A percentile compares a stretch with the other conserved stretches of the same genome.
phyloP scores from a whole-genome alignment of 495 filamentous ascomycete species.

The Chaetomidium leptoderma region DNA sequence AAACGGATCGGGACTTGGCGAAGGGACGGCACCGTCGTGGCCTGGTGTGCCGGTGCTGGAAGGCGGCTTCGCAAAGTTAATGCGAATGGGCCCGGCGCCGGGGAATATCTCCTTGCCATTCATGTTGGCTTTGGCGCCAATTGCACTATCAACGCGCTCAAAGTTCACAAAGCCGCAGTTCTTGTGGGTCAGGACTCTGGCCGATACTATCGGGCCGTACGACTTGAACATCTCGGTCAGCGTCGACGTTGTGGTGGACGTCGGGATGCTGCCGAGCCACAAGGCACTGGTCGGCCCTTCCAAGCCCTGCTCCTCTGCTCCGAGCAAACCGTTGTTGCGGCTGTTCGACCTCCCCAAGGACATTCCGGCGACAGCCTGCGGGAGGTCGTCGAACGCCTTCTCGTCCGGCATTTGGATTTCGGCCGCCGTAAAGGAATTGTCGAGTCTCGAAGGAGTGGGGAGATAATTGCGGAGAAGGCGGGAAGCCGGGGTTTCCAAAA shows the following conservation, averaged over 20 bases:
- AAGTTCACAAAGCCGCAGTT: constrained; percentile 99
- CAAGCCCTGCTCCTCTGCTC: constrained; percentile 68
- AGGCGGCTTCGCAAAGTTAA: constrained; percentile 95
- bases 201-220: constrained; percentile 87
- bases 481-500: constrained; percentile 77
- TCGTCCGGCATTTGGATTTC: constrained; percentile 71
- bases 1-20: constrained; percentile 87
- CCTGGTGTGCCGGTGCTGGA: constrained; percentile 82
- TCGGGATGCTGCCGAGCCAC: constrained; percentile 97
- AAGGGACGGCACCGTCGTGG: constrained; percentile 75
- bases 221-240: constrained; percentile 87
- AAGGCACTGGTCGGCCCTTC: constrained; percentile 89
- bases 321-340: constrained; percentile 52
- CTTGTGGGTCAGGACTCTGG: constrained; percentile 93
- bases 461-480: constrained; percentile 73
- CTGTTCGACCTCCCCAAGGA: constrained; percentile 62
- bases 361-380: constrained; percentile 74
- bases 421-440: constrained; percentile 74
- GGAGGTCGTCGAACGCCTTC: constrained; percentile 62
- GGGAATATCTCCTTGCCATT: constrained; percentile 99
- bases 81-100: constrained; percentile 87
- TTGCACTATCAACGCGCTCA: constrained; percentile 80
- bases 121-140: constrained; percentile 76
- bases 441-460: constrained; percentile 75
- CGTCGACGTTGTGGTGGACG: constrained; percentile 91